These are phyloP conservation scores for Phytophthora macrochlamydospora DNA, from an alignment of 352 stramenopile genomes.

Conservation along the genomic window DNA sequence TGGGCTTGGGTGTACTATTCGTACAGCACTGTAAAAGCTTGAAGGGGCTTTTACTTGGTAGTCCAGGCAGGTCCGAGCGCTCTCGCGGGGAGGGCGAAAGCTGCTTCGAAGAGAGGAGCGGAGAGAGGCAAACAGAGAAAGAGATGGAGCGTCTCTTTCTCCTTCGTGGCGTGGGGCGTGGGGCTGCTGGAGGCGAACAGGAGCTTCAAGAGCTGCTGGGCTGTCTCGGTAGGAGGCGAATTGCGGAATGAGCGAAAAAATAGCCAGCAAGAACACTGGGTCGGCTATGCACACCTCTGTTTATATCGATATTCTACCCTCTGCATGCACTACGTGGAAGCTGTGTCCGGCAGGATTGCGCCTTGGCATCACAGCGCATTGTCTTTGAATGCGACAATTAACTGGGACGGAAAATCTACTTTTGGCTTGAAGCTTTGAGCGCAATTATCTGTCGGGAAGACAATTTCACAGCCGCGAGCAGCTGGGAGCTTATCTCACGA, in stretches of 20 bases:
- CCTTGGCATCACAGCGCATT: no score
- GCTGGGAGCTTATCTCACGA: no score
- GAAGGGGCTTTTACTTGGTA: no score
- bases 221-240: constrained; percentile 1
- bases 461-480: no score
- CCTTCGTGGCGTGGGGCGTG: not conserved
- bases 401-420: no score
- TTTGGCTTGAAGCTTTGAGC: no score
- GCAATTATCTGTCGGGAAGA: no score
- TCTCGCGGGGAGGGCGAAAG: constrained; percentile 1
- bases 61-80: not conserved
- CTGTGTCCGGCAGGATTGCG: no score
- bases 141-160: constrained; percentile 6
- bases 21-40: not conserved
- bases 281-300: not conserved
- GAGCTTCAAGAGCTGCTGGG: constrained; percentile 12
- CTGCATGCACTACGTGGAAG: no score
- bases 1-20: not conserved
- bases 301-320: not conserved
- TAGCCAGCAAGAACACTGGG: constrained; percentile 15
- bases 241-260: constrained; percentile 7
- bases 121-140: constrained; percentile 25
- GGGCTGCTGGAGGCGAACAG: constrained; percentile 1
- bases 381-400: no score
- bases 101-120: constrained; percentile 19